These are phyloP conservation scores for Aspergillus taichungensis DNA, from an alignment of 495 filamentous ascomycete species.

Conservation along the genomic window DNA sequence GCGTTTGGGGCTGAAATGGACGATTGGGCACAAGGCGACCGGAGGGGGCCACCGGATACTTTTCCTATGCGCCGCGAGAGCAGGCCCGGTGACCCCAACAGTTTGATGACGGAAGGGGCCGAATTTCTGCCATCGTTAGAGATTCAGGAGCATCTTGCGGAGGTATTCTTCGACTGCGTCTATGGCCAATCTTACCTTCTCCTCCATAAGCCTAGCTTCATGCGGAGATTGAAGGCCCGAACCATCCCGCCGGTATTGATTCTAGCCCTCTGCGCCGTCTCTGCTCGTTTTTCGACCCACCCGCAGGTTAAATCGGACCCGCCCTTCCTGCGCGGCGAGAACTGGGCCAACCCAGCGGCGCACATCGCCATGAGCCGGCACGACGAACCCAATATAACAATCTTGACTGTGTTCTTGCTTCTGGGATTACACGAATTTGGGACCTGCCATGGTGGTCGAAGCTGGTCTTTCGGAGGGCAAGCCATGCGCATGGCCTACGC, in stretches of 20 bases:
- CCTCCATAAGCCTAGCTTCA: conserved; percentile 95
- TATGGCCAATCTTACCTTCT: conserved; percentile 94
- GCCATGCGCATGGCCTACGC: conserved; percentile 96
- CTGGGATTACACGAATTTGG: conserved; percentile 93
- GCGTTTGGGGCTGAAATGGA: conserved; percentile 80
- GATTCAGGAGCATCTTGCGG: conserved; percentile 87
- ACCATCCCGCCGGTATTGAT: conserved; percentile 77
- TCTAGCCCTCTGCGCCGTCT: conserved; percentile 84
- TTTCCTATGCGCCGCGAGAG: conserved; percentile 48
- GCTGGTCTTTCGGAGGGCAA: conserved; percentile 92
- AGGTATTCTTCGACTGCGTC: conserved; percentile 92
- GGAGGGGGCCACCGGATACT: conserved; percentile 38
- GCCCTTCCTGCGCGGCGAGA: conserved; percentile 82
- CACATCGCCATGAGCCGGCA: conserved; percentile 78
- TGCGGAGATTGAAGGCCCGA: conserved; percentile 66
- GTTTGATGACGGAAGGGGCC: conserved; percentile 67
- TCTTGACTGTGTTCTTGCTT: conserved; percentile 77
- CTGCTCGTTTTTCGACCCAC: conserved; percentile 92
- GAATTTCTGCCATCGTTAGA: conserved; percentile 81
- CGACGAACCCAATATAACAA: conserved; percentile 93
- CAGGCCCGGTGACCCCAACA: conserved; percentile 58
- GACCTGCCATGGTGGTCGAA: conserved; percentile 90
- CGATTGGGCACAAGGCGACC: conserved; percentile 61
- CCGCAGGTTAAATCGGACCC: conserved; percentile 76
- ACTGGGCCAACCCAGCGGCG: conserved; percentile 77